Evolutionary conservation across 1,284 basidiomycete species (phyloP), one percentile per base, ranked within the genome.

Genomic region (Cystobasidium pallidum): DNA sequence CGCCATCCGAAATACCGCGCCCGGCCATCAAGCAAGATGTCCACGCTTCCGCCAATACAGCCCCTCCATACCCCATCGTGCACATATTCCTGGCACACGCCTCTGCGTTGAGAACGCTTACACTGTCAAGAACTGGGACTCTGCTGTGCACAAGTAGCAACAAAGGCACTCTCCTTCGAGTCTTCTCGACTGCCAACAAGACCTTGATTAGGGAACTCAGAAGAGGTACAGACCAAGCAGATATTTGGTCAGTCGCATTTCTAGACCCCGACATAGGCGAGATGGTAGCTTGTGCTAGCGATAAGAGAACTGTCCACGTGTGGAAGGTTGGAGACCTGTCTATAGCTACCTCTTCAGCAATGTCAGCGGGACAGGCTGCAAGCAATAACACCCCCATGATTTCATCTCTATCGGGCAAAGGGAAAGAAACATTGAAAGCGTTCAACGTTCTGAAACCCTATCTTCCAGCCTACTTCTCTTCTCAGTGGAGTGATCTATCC

Each of bases 291-390:
- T 91, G 91, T 10, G 92, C 92, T 90, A 95, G 92, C 80, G 94
- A 98, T 81, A 97, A 97, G 82, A 94, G 94, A 45, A 98, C 94
- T 0, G 87, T 98, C 3, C 94, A 98, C 80, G 84, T 95, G 26
- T 94, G 94, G 80, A 87, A 89, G 39, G 85, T 95, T 64, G 72
- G 76, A 59, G 55, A 75, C 61, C 58, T 74, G 13, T 36, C 39
- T 7, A 11, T 45, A 6, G n/a, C 36, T 15, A 10, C 34, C 28
- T 45, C 58, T 26, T 51, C 45, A 3, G 21, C 63, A 19, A 19
- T 8, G 19, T 17, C 45, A 34, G 10, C 8, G 7, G 26, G 26
- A 2, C 62, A 51, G 21, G 24, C 26, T 30, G 8, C 62, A 51
- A 4, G 11, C 43, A 30, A 19, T 8, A 51, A n/a, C 47, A 30